Conservation (phyloP, 2,329 filamentous ascomycete species). For the Colletotrichum gloeosporioides region DNA sequence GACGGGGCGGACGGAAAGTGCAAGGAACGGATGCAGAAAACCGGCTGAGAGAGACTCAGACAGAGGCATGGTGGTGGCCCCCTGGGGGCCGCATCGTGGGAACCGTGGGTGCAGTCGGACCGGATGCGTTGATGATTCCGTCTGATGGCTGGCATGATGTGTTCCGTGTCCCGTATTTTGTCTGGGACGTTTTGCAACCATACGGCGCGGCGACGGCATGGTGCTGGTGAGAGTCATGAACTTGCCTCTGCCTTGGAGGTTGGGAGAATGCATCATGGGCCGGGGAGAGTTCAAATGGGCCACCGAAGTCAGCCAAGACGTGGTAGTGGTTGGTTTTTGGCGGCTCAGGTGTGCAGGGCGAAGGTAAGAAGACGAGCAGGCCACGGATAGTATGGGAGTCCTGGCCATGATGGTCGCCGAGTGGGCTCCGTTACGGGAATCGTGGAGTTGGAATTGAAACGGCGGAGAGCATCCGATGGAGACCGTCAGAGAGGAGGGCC, state of each 20-base stretch:
- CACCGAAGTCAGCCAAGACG: not conserved
- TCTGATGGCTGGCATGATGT: not conserved
- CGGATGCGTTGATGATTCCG: not conserved
- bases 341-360: conserved; percentile 4
- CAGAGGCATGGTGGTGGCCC: not conserved
- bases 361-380: not conserved
- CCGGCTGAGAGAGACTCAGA: not conserved
- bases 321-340: not conserved
- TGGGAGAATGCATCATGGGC: conserved; percentile 2
- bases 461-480: not conserved
- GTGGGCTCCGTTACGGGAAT: not conserved
- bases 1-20: not conserved
- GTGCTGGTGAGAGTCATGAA: conserved; percentile 2
- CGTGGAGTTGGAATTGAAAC: conserved; percentile 6
- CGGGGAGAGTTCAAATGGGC: not conserved
- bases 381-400: not conserved
- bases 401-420: not conserved
- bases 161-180: not conserved
- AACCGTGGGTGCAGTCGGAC: not conserved
- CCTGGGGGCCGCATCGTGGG: not conserved
- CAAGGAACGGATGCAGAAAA: not conserved
- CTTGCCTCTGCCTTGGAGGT: conserved; percentile 11
- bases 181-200: not conserved
- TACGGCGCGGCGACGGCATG: not conserved
- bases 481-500: not conserved